A percentile compares a stretch with the other conserved stretches of the same genome.
These are phyloP conservation scores for Hypericum perforatum DNA, from an alignment of 345 rosid genomes.

Conservation along the genomic window DNA sequence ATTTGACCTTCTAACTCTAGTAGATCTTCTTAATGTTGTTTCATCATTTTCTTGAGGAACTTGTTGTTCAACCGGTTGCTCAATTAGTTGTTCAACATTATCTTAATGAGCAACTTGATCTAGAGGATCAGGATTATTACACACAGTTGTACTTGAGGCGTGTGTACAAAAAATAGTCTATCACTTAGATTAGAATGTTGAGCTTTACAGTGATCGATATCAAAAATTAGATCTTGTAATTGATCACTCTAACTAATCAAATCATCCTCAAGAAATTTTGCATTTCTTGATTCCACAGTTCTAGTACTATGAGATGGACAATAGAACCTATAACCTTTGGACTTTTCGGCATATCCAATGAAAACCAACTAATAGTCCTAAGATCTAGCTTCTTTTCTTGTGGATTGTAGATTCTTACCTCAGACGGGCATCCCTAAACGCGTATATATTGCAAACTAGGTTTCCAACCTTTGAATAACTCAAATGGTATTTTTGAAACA, in stretches of 20 bases:
- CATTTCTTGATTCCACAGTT: too few relatives aligned
- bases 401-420: slow-evolving; percentile 3
- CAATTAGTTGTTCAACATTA: background rate
- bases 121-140: background rate
- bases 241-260: background rate
- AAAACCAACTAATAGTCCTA: too few relatives aligned
- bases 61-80: background rate
- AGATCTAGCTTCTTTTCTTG: background rate
- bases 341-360: too few relatives aligned
- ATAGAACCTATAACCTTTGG: too few relatives aligned
- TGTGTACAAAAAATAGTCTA: background rate
- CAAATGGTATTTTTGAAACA: background rate
- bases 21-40: slow-evolving; percentile 4
- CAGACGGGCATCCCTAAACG: background rate
- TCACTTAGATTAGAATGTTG: slow-evolving; percentile 3
- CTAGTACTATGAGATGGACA: too few relatives aligned
- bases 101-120: background rate
- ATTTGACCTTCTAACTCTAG: background rate
- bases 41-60: background rate
- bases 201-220: background rate
- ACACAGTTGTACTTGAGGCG: background rate
- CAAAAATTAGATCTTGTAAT: background rate
- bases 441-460: background rate
- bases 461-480: slow-evolving; percentile 11
- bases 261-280: too few relatives aligned